A percentile compares a stretch with the other conserved stretches of the same genome.
Evolutionary conservation across 306 rosid species (phyloP).

Genomic region (Senna siamea): DNA sequence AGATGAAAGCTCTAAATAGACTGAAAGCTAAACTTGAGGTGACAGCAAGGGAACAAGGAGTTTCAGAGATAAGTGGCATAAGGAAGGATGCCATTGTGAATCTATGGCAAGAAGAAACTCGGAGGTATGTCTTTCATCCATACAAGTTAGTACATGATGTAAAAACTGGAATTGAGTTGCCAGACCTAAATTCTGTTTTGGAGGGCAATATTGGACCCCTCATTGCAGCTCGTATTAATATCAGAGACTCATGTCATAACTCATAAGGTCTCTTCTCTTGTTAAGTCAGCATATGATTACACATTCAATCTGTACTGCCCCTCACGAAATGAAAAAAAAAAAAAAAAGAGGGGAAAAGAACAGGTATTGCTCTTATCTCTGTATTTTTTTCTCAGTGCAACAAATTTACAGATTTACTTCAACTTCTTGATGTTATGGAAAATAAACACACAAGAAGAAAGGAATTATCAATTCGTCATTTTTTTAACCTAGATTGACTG

Average conservation of each 20-base stretch:
- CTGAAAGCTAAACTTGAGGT: slow-evolving; percentile 73
- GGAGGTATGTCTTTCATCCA: slow-evolving; percentile 61
- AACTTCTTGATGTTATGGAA: slow-evolving; percentile 2
- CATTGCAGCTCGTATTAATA: slow-evolving; percentile 67
- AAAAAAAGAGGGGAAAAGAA: not conserved
- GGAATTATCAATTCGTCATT: slow-evolving; percentile 2
- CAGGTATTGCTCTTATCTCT: not conserved
- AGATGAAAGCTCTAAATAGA: slow-evolving; percentile 81
- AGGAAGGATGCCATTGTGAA: slow-evolving; percentile 50
- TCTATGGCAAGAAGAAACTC: slow-evolving; percentile 55
- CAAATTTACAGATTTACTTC: too few relatives aligned
- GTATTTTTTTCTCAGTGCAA: slow-evolving; percentile 1
- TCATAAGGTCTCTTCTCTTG: slow-evolving; percentile 10
- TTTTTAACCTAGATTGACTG: slow-evolving; percentile 13
- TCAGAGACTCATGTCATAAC: slow-evolving; percentile 43
- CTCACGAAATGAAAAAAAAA: not conserved
- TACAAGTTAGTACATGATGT: slow-evolving; percentile 67
- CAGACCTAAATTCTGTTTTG: slow-evolving; percentile 61
- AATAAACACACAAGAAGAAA: not conserved
- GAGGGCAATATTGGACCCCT: slow-evolving; percentile 79
- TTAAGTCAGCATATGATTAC: not conserved
- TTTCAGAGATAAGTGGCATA: slow-evolving; percentile 50
- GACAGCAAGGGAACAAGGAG: slow-evolving; percentile 69
- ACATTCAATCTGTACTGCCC: not conserved
- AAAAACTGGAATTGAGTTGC: slow-evolving; percentile 65